Evolutionary conservation across 2,329 filamentous ascomycete genomes (phyloP), one percentile per base, ranked within the genome.

Genomic region (Dactylellina drechsleri): DNA sequence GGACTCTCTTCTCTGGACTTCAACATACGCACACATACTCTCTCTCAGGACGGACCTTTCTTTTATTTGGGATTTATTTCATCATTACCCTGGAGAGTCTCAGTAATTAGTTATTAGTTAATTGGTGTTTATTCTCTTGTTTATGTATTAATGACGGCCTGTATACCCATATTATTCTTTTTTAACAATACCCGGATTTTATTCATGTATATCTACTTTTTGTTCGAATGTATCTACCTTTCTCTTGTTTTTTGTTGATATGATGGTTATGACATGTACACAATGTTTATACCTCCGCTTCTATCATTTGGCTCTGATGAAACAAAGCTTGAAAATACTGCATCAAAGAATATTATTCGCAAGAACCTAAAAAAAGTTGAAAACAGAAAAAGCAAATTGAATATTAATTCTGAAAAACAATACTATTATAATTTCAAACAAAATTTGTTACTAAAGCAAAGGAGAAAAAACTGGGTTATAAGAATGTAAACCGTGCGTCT

Each of bases 131-230:
- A 36, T 36, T 7, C 23, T 23, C 23, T 23, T 23, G 23, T 23
- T 36, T 36, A 36, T 36, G 5, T 36, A 4, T 7, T 54, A 54
- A 54, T 31, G 23, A 54, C 28, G 50, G 28, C 13, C 23, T 54
- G 50, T 54, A 54, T 54, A 54, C 49, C 49, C 49, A 20, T 52
- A 7, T 52, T 26, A 26, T 52, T 26, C 49, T 52, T 52, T 7
- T 36, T 36, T 7, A 52, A n/a, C 16, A 52, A 52, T 52, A 52
- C 50, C 50, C 50, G 23, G 15, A 7, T 36, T 36, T 31, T 28
- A n/a, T 54, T 54, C 50, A 20, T 54, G 50, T 54, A 54, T 54
- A 54, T 54, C 13, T 2, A n/a, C 28, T 54, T 28, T 8, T 26
- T 31, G n/a, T 20, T 52, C n/a, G 2, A 20, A 28, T 54, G 50